Evolutionary conservation across 169 alveolate genomes (phyloP).

Genomic region (Plasmodium coatneyi): DNA sequence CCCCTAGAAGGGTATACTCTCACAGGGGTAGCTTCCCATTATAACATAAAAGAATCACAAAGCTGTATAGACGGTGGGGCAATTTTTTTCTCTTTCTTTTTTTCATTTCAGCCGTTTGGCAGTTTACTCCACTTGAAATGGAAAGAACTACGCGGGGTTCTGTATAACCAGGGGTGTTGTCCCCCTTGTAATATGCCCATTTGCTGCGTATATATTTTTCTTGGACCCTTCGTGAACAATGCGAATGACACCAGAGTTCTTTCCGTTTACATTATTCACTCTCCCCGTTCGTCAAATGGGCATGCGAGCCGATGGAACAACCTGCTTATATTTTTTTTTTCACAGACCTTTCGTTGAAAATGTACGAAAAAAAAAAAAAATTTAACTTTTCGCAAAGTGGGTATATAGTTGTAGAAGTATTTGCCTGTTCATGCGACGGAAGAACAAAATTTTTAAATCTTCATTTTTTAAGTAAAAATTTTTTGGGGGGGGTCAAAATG

Average conservation of each 20-base stretch:
- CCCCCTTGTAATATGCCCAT: neutral
- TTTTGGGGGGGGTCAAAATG: neutral
- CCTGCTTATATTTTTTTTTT: too few species aligned
- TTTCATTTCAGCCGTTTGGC: neutral
- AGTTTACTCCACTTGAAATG: neutral
- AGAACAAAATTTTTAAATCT: neutral
- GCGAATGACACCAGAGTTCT: neutral
- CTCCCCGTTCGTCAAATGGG: neutral
- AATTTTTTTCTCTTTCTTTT: too few species aligned
- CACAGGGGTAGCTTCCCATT: neutral
- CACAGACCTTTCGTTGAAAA: neutral
- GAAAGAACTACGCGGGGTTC: neutral
- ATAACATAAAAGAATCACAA: neutral
- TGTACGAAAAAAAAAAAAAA: neutral
- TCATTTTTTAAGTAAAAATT: too few species aligned
- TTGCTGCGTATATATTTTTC: neutral
- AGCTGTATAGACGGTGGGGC: neutral
- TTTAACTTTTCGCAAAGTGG: neutral
- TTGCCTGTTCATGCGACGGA: neutral
- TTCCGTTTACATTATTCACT: neutral
- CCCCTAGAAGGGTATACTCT: neutral
- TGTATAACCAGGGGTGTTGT: neutral
- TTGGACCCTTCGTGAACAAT: neutral
- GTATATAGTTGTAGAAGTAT: neutral
- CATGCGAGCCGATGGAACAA: neutral